These are phyloP conservation scores for Epichloe festucae DNA, from an alignment of 2,329 filamentous ascomycete genomes.

Conservation along the genomic window DNA sequence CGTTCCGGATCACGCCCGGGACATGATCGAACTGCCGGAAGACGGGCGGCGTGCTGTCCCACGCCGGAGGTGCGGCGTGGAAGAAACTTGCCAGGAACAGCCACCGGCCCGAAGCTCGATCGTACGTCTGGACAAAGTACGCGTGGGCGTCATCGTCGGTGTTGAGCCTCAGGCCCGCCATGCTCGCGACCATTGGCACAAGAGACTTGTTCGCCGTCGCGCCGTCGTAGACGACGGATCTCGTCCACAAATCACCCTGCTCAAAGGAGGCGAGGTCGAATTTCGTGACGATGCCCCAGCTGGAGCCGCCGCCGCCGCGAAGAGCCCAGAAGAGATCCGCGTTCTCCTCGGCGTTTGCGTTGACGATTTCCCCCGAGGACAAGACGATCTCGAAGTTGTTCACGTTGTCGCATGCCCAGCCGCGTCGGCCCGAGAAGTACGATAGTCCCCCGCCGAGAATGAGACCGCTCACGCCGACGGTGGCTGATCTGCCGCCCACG, in stretches of 20 bases:
- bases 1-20: slow-evolving; percentile 9
- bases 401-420: slow-evolving; percentile 14
- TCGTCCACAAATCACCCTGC: slow-evolving; percentile 26
- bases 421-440: slow-evolving; percentile 11
- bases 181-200: slow-evolving; percentile 10
- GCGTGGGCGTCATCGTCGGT: slow-evolving; percentile 9
- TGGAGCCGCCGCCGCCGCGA: slow-evolving; percentile 41
- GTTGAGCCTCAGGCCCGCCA: not conserved
- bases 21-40: slow-evolving; percentile 11
- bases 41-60: slow-evolving; percentile 6
- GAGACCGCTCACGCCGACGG: slow-evolving; percentile 14
- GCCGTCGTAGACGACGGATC: slow-evolving; percentile 12
- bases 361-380: slow-evolving; percentile 30
- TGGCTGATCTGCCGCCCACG: slow-evolving; percentile 12
- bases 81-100: slow-evolving; percentile 11
- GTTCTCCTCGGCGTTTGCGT: slow-evolving; percentile 25
- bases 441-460: slow-evolving; percentile 15
- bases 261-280: slow-evolving; percentile 29
- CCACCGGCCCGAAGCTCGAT: slow-evolving; percentile 6
- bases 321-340: slow-evolving; percentile 45
- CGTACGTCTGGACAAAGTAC: slow-evolving; percentile 13
- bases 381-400: slow-evolving; percentile 14
- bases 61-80: slow-evolving; percentile 8
- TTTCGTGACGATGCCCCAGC: slow-evolving; percentile 41
- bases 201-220: slow-evolving; percentile 11